Conservation (phyloP, 331 rosid species). For the Rhamnella rubrinervis region DNA sequence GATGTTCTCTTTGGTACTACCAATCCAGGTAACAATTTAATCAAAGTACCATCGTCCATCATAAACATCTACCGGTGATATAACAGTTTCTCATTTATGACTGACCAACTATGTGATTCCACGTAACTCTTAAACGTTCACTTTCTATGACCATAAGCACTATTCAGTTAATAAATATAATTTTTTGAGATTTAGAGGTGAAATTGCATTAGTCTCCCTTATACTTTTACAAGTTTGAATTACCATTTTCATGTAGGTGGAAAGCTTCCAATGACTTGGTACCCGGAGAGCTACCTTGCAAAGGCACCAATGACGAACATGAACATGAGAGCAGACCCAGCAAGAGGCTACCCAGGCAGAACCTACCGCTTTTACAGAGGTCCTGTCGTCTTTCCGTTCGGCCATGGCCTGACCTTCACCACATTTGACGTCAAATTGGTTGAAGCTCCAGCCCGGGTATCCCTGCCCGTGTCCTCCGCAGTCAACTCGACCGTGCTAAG, state of each 20-base stretch:
- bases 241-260: conserved; percentile 47
- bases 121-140: too few species aligned
- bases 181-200: too few species aligned
- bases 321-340: conserved; percentile 56
- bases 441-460: conserved; percentile 40
- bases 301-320: conserved; percentile 68
- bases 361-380: conserved; percentile 52
- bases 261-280: conserved; percentile 7
- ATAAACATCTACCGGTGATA: too few species aligned
- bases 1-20: background rate
- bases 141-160: too few species aligned
- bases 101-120: too few species aligned
- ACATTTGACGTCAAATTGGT: conserved; percentile 38
- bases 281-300: conserved; percentile 6
- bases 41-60: too few species aligned
- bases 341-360: conserved; percentile 67
- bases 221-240: too few species aligned
- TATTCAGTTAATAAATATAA: too few species aligned
- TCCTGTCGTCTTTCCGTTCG: conserved; percentile 61
- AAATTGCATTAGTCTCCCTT: too few species aligned
- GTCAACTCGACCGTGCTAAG: too few species aligned
- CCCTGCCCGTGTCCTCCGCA: conserved; percentile 4
- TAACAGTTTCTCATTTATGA: too few species aligned
- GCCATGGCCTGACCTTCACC: conserved; percentile 58
- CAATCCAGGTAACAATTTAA: background rate